Percentiles rank a stretch among this genome's conserved stretches.
These are phyloP conservation scores for Colletotrichum lindemuthianum DNA, from an alignment of 2,329 filamentous ascomycete species.

Conservation along the genomic window DNA sequence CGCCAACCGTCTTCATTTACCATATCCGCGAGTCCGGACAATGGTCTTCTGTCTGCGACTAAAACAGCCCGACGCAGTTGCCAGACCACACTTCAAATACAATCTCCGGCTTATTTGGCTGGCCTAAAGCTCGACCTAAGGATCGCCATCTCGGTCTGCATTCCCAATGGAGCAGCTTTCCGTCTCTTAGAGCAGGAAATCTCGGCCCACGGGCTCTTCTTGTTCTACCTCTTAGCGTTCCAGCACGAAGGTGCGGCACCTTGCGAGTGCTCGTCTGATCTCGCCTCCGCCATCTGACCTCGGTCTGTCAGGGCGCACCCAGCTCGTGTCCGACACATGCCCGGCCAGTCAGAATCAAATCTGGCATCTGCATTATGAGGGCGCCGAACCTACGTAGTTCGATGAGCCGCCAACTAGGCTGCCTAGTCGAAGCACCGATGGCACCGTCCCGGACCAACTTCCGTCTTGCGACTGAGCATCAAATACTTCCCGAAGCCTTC, in stretches of 20 bases:
- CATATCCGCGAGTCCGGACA: constrained; percentile 2
- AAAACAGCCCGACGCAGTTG: constrained; percentile 4
- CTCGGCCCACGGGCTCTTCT: not conserved
- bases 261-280: not conserved
- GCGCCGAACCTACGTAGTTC: not conserved
- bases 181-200: constrained; percentile 2
- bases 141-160: constrained; percentile 1
- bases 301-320: constrained; percentile 6
- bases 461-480: constrained; percentile 6
- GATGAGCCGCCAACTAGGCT: constrained; percentile 13
- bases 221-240: not conserved
- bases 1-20: not conserved
- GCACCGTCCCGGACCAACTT: constrained; percentile 6
- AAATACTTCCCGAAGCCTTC: not conserved
- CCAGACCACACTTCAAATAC: constrained; percentile 9
- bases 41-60: constrained; percentile 1
- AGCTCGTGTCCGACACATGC: not conserved
- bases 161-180: constrained; percentile 19
- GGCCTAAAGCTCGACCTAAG: constrained; percentile 3
- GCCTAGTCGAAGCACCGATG: constrained; percentile 4
- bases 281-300: not conserved
- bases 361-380: not conserved
- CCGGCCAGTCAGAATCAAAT: no score
- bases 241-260: not conserved
- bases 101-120: constrained; percentile 17